phyloP scores from a whole-genome alignment of 2,329 filamentous ascomycete genomes.

The Epichloe hybrida region DNA sequence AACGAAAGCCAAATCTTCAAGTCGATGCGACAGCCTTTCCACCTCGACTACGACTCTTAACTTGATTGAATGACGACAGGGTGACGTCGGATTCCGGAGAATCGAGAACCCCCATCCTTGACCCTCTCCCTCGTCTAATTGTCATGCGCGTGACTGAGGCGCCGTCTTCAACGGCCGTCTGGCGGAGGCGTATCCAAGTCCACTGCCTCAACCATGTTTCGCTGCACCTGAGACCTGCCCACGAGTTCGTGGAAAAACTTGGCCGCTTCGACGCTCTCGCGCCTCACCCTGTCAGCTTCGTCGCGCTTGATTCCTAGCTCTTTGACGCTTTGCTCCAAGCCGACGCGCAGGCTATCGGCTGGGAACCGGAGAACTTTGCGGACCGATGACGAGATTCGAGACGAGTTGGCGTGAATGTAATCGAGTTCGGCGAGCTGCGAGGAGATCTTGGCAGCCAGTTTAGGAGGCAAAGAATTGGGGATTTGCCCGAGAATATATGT shows the following conservation, averaged over 20 bases:
- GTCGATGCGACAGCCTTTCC: background rate
- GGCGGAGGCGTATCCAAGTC: constrained; percentile 41
- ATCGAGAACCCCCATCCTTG: background rate
- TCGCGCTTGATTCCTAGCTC: constrained; percentile 66
- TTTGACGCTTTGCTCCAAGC: constrained; percentile 74
- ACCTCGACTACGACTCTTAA: background rate
- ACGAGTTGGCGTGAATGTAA: constrained; percentile 81
- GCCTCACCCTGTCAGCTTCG: constrained; percentile 67
- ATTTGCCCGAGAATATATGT: constrained; percentile 79
- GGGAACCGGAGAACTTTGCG: constrained; percentile 81
- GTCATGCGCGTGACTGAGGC: too few species aligned
- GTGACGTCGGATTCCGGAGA: too few species aligned
- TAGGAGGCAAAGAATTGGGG: constrained; percentile 74
- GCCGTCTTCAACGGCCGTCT: constrained; percentile 15
- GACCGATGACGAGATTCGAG: constrained; percentile 72
- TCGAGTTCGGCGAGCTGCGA: constrained; percentile 69
- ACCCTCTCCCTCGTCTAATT: background rate
- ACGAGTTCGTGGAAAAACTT: constrained; percentile 88
- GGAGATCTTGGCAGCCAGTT: constrained; percentile 74
- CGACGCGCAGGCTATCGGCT: constrained; percentile 71
- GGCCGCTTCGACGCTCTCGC: constrained; percentile 71
- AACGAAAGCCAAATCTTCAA: background rate
- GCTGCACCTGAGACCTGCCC: constrained; percentile 44
- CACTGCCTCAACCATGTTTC: constrained; percentile 34
- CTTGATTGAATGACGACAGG: too few species aligned